phyloP scores from a whole-genome alignment of 805 yeast genomes.

The Diddensiella santjacobensis region DNA sequence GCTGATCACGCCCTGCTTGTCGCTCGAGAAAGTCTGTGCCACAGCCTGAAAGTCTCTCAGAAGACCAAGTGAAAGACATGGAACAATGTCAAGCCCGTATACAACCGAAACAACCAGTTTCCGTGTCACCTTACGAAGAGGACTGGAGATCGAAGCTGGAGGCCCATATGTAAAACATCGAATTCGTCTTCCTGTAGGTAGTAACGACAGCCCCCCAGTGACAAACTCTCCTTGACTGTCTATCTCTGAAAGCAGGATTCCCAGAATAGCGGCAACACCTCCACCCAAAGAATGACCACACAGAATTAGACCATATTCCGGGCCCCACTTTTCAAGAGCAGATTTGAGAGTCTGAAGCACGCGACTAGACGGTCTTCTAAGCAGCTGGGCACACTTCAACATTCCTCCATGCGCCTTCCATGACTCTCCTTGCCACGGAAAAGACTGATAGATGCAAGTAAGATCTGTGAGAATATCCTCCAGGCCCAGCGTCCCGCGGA shows the following conservation, averaged over 20 bases:
- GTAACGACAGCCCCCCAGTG: constrained; percentile 20
- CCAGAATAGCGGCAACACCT: constrained; percentile 33
- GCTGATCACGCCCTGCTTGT: constrained; percentile 26
- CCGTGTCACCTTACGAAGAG: constrained; percentile 26
- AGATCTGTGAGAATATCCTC: constrained; percentile 34
- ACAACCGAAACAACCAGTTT: constrained; percentile 31
- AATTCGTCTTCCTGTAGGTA: constrained; percentile 30
- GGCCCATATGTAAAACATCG: constrained; percentile 35
- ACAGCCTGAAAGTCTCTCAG: constrained; percentile 31
- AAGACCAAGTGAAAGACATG: constrained; percentile 33
- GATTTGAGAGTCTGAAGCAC: constrained; percentile 28
- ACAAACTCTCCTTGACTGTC: constrained; percentile 20
- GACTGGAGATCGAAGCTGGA: constrained; percentile 30
- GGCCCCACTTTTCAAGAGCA: constrained; percentile 28
- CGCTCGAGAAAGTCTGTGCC: constrained; percentile 27
- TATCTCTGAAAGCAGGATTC: constrained; percentile 26
- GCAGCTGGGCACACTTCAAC: constrained; percentile 28
- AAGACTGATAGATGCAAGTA: constrained; percentile 31
- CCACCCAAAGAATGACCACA: constrained; percentile 37
- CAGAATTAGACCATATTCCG: constrained; percentile 31
- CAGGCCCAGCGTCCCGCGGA: constrained; percentile 34
- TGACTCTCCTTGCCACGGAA: constrained; percentile 29
- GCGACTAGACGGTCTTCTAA: constrained; percentile 24
- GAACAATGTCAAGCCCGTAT: constrained; percentile 34
- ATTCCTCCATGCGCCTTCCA: constrained; percentile 34